phyloP scores from a whole-genome alignment of 225 moss, liverwort and hornwort genomes.

The Sphagnum tenellum region DNA sequence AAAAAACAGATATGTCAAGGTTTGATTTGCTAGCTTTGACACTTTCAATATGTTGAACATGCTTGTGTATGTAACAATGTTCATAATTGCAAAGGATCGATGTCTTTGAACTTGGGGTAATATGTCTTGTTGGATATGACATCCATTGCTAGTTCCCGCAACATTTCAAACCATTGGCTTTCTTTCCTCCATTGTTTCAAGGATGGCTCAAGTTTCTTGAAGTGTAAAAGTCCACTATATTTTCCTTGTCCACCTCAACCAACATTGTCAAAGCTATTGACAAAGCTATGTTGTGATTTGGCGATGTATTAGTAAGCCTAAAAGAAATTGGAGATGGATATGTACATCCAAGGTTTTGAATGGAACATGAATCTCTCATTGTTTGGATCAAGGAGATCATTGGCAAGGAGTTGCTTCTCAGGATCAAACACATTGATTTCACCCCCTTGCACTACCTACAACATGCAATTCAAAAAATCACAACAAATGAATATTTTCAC shows the following conservation, averaged over 20 bases:
- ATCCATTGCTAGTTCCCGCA: slow-evolving; percentile 16
- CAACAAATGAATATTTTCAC: neutral
- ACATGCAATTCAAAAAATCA: neutral
- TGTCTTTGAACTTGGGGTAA: slow-evolving; percentile 23
- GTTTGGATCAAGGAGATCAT: slow-evolving; percentile 29
- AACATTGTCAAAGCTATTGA: slow-evolving; percentile 1
- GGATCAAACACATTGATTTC: slow-evolving; percentile 19
- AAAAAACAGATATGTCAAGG: slow-evolving; percentile 22
- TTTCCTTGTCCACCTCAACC: slow-evolving; percentile 21
- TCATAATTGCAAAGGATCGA: slow-evolving; percentile 9
- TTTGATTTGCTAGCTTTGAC: slow-evolving; percentile 26
- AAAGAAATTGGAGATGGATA: slow-evolving; percentile 20
- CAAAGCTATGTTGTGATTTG: slow-evolving; percentile 37
- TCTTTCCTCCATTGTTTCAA: slow-evolving; percentile 33
- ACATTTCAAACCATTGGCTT: slow-evolving; percentile 47
- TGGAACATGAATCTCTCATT: slow-evolving; percentile 33
- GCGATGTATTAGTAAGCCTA: slow-evolving; percentile 29
- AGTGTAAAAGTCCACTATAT: slow-evolving; percentile 25
- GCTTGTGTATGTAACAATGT: slow-evolving; percentile 34
- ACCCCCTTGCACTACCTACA: slow-evolving; percentile 33
- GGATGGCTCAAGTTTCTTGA: slow-evolving; percentile 21
- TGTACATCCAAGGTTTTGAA: slow-evolving; percentile 39
- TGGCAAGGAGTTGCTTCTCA: slow-evolving; percentile 33
- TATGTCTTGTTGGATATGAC: slow-evolving; percentile 29
- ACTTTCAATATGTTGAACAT: slow-evolving; percentile 35